Evolutionary conservation across 768 basidiomycete genomes (phyloP).

Genomic region (Leccinum uliginosum): DNA sequence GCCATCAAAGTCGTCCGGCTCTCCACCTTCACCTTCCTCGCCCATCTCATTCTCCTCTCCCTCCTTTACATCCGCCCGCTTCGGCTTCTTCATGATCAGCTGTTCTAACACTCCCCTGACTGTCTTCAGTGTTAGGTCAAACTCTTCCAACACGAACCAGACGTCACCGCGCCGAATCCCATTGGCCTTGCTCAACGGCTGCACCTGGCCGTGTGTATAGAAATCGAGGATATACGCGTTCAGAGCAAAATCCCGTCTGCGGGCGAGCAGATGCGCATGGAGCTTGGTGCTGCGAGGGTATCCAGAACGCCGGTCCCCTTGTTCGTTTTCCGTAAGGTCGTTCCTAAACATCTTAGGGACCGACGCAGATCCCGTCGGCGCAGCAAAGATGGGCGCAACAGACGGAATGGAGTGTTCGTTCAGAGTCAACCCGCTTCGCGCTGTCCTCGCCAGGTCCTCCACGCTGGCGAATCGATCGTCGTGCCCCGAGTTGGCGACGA

Average conservation of each 20-base stretch:
- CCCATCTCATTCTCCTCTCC: slow-evolving; percentile 16
- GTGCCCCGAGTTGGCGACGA: slow-evolving; percentile 67
- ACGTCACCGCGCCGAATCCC: slow-evolving; percentile 57
- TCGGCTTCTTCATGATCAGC: slow-evolving; percentile 32
- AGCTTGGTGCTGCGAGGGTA: background rate
- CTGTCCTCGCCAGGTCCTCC: slow-evolving; percentile 48
- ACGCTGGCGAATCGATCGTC: slow-evolving; percentile 50
- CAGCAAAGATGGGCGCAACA: slow-evolving; percentile 33
- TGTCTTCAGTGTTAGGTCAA: slow-evolving; percentile 45
- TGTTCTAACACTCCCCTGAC: slow-evolving; percentile 49
- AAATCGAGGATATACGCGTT: slow-evolving; percentile 72
- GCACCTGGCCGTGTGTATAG: slow-evolving; percentile 58
- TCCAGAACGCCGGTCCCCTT: background rate
- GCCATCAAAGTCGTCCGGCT: slow-evolving; percentile 26
- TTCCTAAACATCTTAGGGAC: background rate
- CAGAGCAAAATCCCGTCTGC: slow-evolving; percentile 29
- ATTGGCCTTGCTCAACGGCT: slow-evolving; percentile 47
- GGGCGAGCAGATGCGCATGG: background rate
- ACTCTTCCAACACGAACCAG: slow-evolving; percentile 64
- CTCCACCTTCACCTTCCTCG: slow-evolving; percentile 6
- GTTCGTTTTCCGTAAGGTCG: background rate
- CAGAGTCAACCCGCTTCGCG: slow-evolving; percentile 49
- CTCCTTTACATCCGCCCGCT: slow-evolving; percentile 7
- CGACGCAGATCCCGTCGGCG: slow-evolving; percentile 14
- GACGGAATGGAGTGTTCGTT: slow-evolving; percentile 61